Base-by-base conservation (phyloP, 2,329 filamentous ascomycete species). In the Arthrocladium fulminans region DNA sequence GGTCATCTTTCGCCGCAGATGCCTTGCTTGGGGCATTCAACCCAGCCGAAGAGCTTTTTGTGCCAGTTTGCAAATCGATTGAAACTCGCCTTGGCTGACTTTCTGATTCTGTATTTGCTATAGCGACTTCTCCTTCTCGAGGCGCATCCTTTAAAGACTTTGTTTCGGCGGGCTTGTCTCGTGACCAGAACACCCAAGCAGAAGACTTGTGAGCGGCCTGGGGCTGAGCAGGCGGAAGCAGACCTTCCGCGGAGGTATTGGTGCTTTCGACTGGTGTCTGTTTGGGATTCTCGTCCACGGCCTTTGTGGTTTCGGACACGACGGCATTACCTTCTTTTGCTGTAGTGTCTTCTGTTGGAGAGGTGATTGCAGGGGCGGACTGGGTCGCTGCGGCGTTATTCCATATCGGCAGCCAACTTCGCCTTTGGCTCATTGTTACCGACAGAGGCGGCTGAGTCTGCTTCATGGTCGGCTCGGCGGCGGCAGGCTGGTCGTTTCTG, bases 331-430 rank as follows among this genome's bases (percentile, higher is more conserved):
- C 43, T 45, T 54, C 32, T 12, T 50, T 47, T 12, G 52, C 48
- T n/a, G 48, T 35, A 23, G 13, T 25, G n/a, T 45, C 45, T 30
- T 44, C 38, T 12, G 25, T 3, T 13, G 32, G 38, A 30, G 39
- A 48, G 2, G 35, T 23, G 27, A 42, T 25, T 13, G 17, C 24
- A 13, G 46, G 27, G 29, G 34, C 49, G 1, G 44, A 47, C 39
- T 47, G 44, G 19, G 32, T 15, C 8, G 55, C 22, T 24, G 40
- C 10, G 32, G 53, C 54, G 34, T 46, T 65, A 50, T 63, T 63
- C 68, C 65, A 70, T 63, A 71, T 67, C 50, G 70, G 67, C 49
- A 70, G 60, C 69, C 67, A 71, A 37, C 67, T 68, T 45, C 66
- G 62, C 49, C 66, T 71, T 62, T 23, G 32, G 63, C 48, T 10